These are phyloP conservation scores for Pseudonectria foliicola DNA, from an alignment of 2,329 filamentous ascomycete species.

Conservation along the genomic window DNA sequence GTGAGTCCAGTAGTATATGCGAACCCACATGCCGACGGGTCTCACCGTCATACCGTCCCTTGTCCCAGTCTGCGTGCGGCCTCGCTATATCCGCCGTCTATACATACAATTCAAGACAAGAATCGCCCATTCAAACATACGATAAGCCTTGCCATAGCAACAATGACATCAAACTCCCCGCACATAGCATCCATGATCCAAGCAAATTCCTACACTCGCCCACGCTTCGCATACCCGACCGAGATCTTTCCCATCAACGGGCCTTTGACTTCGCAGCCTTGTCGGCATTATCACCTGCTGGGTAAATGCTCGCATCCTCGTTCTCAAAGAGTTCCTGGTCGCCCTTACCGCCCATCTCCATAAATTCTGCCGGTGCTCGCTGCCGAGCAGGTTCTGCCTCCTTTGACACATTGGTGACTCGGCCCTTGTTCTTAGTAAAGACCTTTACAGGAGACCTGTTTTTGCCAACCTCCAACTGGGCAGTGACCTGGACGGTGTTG, in stretches of 20 bases:
- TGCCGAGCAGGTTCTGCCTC: conserved; percentile 63
- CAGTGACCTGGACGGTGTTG: conserved; percentile 59
- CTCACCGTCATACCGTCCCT: too few relatives aligned
- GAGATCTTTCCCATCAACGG: conserved; percentile 2
- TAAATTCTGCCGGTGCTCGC: conserved; percentile 68
- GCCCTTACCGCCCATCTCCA: conserved; percentile 77
- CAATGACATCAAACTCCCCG: too few relatives aligned
- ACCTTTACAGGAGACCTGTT: conserved; percentile 61
- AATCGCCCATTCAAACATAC: too few relatives aligned
- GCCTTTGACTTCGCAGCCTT: conserved; percentile 21
- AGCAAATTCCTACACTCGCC: not conserved
- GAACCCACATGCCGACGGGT: too few relatives aligned
- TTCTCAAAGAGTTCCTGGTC: conserved; percentile 71
- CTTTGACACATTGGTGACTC: conserved; percentile 32
- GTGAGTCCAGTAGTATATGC: too few relatives aligned
- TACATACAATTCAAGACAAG: too few relatives aligned
- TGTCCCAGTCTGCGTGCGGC: too few relatives aligned
- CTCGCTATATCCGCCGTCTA: too few relatives aligned
- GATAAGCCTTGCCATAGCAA: too few relatives aligned
- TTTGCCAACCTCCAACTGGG: conserved; percentile 47
- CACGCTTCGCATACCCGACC: not conserved
- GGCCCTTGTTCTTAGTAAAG: conserved; percentile 60
- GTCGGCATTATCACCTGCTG: conserved; percentile 23
- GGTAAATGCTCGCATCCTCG: conserved; percentile 47
- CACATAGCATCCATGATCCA: too few relatives aligned